Base-by-base conservation (phyloP, 2,329 filamentous ascomycete species). In the Diplodia corticola region DNA sequence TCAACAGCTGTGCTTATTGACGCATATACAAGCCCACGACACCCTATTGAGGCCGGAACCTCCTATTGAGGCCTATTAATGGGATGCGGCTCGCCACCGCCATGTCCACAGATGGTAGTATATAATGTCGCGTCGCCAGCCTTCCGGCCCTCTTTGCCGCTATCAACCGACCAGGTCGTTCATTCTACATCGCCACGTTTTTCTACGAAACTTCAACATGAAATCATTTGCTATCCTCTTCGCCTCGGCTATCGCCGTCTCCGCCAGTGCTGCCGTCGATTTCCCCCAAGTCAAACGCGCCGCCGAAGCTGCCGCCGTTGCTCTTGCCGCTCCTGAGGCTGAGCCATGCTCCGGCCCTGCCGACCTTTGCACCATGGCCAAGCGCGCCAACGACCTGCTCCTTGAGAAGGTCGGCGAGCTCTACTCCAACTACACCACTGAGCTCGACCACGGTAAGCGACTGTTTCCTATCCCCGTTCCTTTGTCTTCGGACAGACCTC, bases 181-280 rank as follows among this genome's bases (percentile, higher is more conserved):
- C 67, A 61, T 55, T 63, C 66, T 22, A 61, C 55, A 20, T 57
- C 37, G 15, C 9, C 44, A 46, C 22, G n/a, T 15, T 20, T 15
- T 48, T 48, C 17, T 15, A 15, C 24, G 61, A 60, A 63, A 55
- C 55, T n/a, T 7, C 73, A 79, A 66, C 63, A 86, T 86, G 84
- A 85, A 83, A 78, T 70, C 84, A 73, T 75, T 79, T 69, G 72
- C 77, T 64, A 66, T 82, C 63, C 71, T 82, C 63, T 71, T 78
- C 55, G 75, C 80, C 64, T 70, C 75, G 61, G 72, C 81, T 60
- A 68, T 84, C 57, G 78, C 79, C 63, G 77, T 77, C 71, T 73
- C 77, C 68, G 64, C 80, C 63, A 77, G 79, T 66, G 77, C 75
- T 73, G 69, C 77, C 65, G 79, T 79, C 70, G 7, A 46, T 37